Base-by-base conservation (phyloP, 768 basidiomycete species). In the Tricholoma furcatifolium region DNA sequence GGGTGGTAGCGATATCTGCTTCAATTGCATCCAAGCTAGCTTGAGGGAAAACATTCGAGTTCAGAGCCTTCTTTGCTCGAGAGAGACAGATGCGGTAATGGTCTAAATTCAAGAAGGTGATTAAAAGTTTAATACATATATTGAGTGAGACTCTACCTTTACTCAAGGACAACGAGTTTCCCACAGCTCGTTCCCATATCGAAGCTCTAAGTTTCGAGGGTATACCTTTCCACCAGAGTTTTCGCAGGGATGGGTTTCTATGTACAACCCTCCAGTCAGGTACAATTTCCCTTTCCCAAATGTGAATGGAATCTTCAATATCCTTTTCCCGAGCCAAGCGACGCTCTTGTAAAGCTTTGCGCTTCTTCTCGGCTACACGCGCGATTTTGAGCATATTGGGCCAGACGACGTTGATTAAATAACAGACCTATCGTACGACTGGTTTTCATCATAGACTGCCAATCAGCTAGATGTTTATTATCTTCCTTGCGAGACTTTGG, bases 141-240 rank as follows among this genome's bases (percentile, higher is more conserved):
- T 18, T 62, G 51, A 47, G 59, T 58, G 56, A 57, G 24, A n/a
- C n/a, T n/a, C n/a, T 70, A 85, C 90, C 90, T 85, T 88, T 93
- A 67, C 83, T 85, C 48, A 96, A 68, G 14, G 91, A 84, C 40
- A 96, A 74, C 21, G 82, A 74, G 64, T 96, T 96, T 7, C 93
- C 93, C 14, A 88, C 82, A n/a, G 87, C 91, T 47, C 77, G 78
- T 65, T 89, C 83, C 93, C 93, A 96, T 75, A 95, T 79, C 1
- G 77, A 65, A 3, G 88, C 87, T 30, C 93, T 81, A 50, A 92
- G 68, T 63, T 90, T 88, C 0, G 87, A 80, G 2, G 93, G 93
- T 59, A 94, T 89, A 3, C 93, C 93, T 27, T 76, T 76, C 92
- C 92, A 93, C 93, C 93, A 96, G 8, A 94, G 62, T 62, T 77